Conservation (phyloP, 2,329 filamentous ascomycete species). For the Colletotrichum theobromicola region DNA sequence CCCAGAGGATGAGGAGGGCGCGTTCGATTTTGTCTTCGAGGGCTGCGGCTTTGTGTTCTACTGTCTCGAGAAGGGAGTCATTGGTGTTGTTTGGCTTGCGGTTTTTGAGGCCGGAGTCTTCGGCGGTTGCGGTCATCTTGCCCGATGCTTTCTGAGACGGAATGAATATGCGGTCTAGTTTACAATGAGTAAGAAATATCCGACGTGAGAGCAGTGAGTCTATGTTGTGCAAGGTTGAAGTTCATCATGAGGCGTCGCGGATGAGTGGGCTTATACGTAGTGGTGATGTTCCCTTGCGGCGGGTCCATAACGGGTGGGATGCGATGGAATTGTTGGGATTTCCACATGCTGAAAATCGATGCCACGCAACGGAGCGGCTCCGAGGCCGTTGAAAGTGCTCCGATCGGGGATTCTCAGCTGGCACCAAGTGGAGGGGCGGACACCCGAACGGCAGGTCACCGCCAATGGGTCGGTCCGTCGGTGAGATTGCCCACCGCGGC, state of each 20-base stretch:
- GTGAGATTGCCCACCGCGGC: constrained; percentile 1
- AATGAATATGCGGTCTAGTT: neutral
- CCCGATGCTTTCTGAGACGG: neutral
- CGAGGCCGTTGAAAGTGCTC: neutral
- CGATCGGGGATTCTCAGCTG: neutral
- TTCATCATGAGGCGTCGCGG: neutral
- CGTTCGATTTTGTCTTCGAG: constrained; percentile 45
- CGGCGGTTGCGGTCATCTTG: neutral
- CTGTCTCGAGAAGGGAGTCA: constrained; percentile 25
- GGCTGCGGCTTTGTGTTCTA: constrained; percentile 23
- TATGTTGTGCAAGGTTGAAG: neutral
- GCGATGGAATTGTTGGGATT: constrained; percentile 6
- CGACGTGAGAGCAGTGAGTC: neutral
- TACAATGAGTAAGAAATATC: neutral
- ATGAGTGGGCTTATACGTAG: neutral
- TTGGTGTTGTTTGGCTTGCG: neutral
- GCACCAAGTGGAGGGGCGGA: neutral
- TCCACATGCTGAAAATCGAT: neutral
- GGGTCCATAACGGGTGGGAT: neutral
- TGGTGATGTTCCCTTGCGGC: neutral
- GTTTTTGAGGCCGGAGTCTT: neutral
- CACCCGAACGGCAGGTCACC: neutral
- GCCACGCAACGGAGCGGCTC: neutral
- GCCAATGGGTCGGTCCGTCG: constrained; percentile 1
- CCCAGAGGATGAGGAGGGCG: constrained; percentile 57